phyloP scores from a whole-genome alignment of 164 flowering plant genomes.

The Macadamia integrifolia region DNA sequence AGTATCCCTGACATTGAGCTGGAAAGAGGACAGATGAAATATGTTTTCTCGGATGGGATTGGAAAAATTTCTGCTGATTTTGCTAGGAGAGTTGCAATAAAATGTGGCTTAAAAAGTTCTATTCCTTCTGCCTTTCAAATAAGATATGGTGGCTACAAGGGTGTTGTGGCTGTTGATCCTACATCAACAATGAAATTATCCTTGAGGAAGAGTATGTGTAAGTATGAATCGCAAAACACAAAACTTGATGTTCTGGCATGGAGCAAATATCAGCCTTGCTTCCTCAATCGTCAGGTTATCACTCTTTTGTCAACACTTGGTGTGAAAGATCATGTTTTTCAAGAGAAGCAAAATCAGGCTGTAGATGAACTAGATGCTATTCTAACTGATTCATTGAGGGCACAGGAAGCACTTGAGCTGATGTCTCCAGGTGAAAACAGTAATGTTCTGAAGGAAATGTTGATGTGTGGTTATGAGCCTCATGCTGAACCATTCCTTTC shows the following conservation, averaged over 20 bases:
- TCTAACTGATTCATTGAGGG: slow-evolving; percentile 52
- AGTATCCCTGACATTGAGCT: slow-evolving; percentile 53
- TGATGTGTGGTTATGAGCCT: slow-evolving; percentile 74
- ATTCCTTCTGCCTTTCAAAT: slow-evolving; percentile 85
- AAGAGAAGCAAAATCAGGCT: slow-evolving; percentile 60
- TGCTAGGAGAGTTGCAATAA: slow-evolving; percentile 60
- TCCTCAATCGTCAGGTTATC: slow-evolving; percentile 76
- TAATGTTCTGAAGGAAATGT: slow-evolving; percentile 68
- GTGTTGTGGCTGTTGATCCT: slow-evolving; percentile 90
- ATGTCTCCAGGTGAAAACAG: slow-evolving; percentile 76
- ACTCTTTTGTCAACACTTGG: slow-evolving; percentile 88
- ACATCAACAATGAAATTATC: slow-evolving; percentile 48
- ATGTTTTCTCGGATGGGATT: slow-evolving; percentile 88
- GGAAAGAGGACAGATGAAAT: slow-evolving; percentile 18
- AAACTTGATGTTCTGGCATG: slow-evolving; percentile 69
- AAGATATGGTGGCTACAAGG: slow-evolving; percentile 87
- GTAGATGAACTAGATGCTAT: slow-evolving; percentile 54
- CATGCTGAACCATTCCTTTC: slow-evolving; percentile 76
- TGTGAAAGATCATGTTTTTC: slow-evolving; percentile 54
- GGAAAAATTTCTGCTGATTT: slow-evolving; percentile 81
- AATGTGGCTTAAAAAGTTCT: slow-evolving; percentile 40
- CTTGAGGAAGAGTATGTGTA: slow-evolving; percentile 71
- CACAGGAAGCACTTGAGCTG: slow-evolving; percentile 56
- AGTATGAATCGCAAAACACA: slow-evolving; percentile 49
- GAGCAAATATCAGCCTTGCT: slow-evolving; percentile 82